phyloP scores from a whole-genome alignment of 192 early-diverging fungal genomes.

The Allomyces macrogynus region DNA sequence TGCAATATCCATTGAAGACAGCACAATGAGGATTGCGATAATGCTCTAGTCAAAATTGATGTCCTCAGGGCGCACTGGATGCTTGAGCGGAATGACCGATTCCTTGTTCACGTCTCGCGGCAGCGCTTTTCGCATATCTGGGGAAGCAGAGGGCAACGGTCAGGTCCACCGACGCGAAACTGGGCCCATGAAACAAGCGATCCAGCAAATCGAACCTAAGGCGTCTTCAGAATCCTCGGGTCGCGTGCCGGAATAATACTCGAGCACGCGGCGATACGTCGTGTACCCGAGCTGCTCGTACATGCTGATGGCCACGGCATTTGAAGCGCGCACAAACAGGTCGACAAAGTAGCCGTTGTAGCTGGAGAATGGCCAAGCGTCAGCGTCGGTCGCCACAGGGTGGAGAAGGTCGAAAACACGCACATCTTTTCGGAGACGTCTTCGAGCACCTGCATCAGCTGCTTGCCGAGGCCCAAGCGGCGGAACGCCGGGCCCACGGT shows the following conservation, averaged over 20 bases:
- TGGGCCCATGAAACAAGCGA: neutral
- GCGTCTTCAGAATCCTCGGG: constrained; percentile 64
- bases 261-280: constrained; percentile 66
- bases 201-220: constrained; percentile 5
- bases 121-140: constrained; percentile 93
- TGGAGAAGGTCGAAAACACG: neutral
- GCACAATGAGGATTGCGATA: too few species aligned
- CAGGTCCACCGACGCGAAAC: constrained; percentile 3
- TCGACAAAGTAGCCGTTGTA: constrained; percentile 87
- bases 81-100: constrained; percentile 27
- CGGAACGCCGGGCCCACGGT: constrained; percentile 92
- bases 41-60: neutral
- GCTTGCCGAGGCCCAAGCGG: constrained; percentile 66
- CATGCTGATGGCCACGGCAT: constrained; percentile 76
- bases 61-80: constrained; percentile 28
- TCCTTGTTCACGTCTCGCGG: constrained; percentile 53
- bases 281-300: constrained; percentile 83
- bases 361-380: constrained; percentile 7
- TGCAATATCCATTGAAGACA: too few species aligned
- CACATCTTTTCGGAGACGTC: constrained; percentile 69
- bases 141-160: neutral
- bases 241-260: constrained; percentile 54
- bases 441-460: constrained; percentile 78
- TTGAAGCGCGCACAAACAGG: constrained; percentile 85
- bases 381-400: neutral